Base-by-base conservation (phyloP, 805 yeast genomes). In the Wickerhamiella bombiphila region DNA sequence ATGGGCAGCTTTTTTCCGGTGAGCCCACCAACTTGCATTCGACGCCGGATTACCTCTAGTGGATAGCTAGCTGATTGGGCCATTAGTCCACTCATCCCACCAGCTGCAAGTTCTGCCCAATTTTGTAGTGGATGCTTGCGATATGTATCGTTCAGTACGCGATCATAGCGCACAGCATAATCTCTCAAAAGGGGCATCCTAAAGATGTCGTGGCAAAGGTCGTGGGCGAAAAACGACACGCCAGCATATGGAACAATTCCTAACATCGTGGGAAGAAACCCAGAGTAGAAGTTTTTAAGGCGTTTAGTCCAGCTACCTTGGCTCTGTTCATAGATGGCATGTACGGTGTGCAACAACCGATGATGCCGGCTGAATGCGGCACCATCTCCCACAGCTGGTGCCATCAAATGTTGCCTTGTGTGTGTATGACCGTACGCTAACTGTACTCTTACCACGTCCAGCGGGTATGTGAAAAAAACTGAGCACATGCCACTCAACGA, bases 221-320 rank as follows among this genome's bases (percentile, higher is more conserved):
- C 98, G 58, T 91, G 97, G 3, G 94, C 80, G 60, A 85, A 80
- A 53, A 91, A 91, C 3, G 95, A 81, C 3, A 88, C 96, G 8
- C 98, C 98, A 1, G 98, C 98, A 55, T 91, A 91, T 1, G 98
- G 98, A 17, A 91, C 67, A 93, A 91, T 86, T 8, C 98, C 98
- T 29, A 86, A 51, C 32, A 91, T 76, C 0, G 98, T 91, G 15
- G 98, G 94, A 5, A 80, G 71, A 58, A 88, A 91, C 2, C 98
- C 98, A 41, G 96, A 68, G 60, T 88, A 91, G 57, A 86, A 91
- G 60, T 86, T 88, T 16, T 31, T 13, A 13, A 46, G 3, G n/a
- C 42, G 35, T 9, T 29, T 11, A 7, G 31, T 17, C 8, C 15
- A 29, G 9, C 17, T n/a, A 7, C 15, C 15, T 11, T 14, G 28